Evolutionary conservation across 139 green algal species (phyloP), one percentile per base, ranked within the genome.

Genomic region (Nannochloris sp.): DNA sequence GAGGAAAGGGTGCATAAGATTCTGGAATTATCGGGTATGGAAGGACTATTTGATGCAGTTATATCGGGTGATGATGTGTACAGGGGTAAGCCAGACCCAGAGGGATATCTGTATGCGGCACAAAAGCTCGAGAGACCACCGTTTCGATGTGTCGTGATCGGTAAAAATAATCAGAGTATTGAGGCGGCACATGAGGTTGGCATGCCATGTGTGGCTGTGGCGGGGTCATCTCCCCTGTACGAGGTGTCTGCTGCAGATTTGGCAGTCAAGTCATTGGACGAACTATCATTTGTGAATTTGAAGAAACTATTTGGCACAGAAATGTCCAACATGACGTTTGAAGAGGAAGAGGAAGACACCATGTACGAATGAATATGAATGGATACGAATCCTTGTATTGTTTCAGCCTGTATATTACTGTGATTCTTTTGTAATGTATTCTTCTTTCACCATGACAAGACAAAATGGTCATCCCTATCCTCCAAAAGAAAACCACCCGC

Each of bases 291-390:
- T 57, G 68, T 94, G n/a, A 94, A 97, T 71, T 78, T 97, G 44
- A 96, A 96, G 78, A 80, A 86, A 57, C 78, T 97, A 19, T 95
- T 96, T 63, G 67, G 81, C 24, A 57, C 79, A 1, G 91, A 97
- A 68, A 75, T 87, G 40, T 65, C 19, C 6, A 43, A 34, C 29
- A 15, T 51, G 1, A 44, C 58, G 9, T 58, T 66, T 44, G 16
- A 43, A 21, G 24, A 54, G 7, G 64, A 60, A 18, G 63, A 61
- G 31, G 43, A 51, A 15, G 6, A 34, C 8, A 40, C 8, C 34
- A 40, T 40, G 34, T 40, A 40, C 34, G 34, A 40, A 40, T 40
- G 34, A 40, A 40, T 57, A 57, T 48, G 23, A 57, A 57, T 57
- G 23, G 23, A 25, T 31, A 57, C 49, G 23, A 48, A 25, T 57